Base-by-base conservation (phyloP, 1,284 basidiomycete species). In the Bjerkandera adusta region DNA sequence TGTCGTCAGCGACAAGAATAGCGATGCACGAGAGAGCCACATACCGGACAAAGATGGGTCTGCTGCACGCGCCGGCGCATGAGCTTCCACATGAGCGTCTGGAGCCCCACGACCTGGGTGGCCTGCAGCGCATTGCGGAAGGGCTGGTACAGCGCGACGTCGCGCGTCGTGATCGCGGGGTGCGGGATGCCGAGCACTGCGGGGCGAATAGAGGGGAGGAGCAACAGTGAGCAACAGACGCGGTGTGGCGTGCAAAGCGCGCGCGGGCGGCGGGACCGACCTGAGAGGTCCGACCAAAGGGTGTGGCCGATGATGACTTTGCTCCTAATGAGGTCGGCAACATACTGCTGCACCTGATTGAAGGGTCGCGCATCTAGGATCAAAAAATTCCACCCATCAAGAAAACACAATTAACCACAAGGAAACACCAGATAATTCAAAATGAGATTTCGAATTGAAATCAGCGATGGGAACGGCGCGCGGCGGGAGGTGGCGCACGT, bases 161-260 rank as follows among this genome's bases (percentile, higher is more conserved):
- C 89, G 46, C 88, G 77, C n/a, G 88, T 90, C 42, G 75, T 72
- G n/a, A 84, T 80, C 8, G 87, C 85, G 20, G 81, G 77, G 64
- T 90, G 88, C 11, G 85, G 83, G 50, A 91, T 81, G n/a, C 88
- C 88, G 43, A 90, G 73, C 16, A 91, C 88, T 87, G 54, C 2
- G n/a, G n/a, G n/a, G 29, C 46, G 38, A 43, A 47, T 24, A 36
- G 52, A 36, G 35, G 40, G 4, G 25, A n/a, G 30, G 16, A 37
- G 7, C 25, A 20, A 40, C 30, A 43, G 42, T 33, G 49, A 43
- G 16, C 43, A 38, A 30, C 37, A 32, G 18, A 21, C 40, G 21
- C 25, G 36, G 16, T n/a, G 3, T 3, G 15, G 35, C 29, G 29
- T 32, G 22, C n/a, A 7, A 1, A 30, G 16, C 21, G 32, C 27